Evolutionary conservation across 768 basidiomycete genomes (phyloP).

Genomic region (Myochromella boudieri): DNA sequence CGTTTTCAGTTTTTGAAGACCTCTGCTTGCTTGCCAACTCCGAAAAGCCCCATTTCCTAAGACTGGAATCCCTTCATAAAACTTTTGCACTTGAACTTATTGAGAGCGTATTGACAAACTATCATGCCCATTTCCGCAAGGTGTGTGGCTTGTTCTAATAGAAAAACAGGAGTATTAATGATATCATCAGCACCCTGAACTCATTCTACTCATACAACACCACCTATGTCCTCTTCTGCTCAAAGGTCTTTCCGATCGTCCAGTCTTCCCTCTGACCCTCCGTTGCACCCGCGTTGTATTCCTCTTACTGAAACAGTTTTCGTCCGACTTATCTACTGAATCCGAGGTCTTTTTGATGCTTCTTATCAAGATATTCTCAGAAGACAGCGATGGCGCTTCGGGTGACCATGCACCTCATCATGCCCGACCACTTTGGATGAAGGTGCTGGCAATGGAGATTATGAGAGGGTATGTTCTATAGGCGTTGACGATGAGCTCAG

Average conservation of each 20-base stretch:
- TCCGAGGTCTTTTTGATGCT: constrained; percentile 84
- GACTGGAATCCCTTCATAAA: constrained; percentile 80
- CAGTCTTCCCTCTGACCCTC: constrained; percentile 83
- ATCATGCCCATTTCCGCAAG: constrained; percentile 81
- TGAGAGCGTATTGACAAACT: constrained; percentile 94
- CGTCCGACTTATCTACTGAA: constrained; percentile 75
- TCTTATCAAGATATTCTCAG: constrained; percentile 62
- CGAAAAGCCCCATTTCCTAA: constrained; percentile 78
- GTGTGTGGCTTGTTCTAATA: constrained; percentile 35
- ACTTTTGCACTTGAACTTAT: constrained; percentile 97
- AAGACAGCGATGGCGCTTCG: constrained; percentile 38
- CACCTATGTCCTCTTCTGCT: constrained; percentile 90
- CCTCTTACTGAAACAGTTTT: constrained; percentile 89
- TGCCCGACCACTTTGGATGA: constrained; percentile 76
- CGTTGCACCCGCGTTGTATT: constrained; percentile 94
- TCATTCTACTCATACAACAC: constrained; percentile 83
- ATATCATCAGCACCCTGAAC: constrained; percentile 67
- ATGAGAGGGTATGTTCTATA: constrained; percentile 66
- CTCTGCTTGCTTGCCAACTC: constrained; percentile 85
- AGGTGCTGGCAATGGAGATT: constrained; percentile 90
- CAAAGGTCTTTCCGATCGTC: constrained; percentile 79
- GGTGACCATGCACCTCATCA: constrained; percentile 29
- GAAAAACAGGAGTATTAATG: too few relatives aligned
- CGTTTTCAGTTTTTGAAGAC: constrained; percentile 89
- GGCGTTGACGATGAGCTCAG: neutral